Base-by-base conservation (phyloP, 768 basidiomycete species). In the Russula brevipes region DNA sequence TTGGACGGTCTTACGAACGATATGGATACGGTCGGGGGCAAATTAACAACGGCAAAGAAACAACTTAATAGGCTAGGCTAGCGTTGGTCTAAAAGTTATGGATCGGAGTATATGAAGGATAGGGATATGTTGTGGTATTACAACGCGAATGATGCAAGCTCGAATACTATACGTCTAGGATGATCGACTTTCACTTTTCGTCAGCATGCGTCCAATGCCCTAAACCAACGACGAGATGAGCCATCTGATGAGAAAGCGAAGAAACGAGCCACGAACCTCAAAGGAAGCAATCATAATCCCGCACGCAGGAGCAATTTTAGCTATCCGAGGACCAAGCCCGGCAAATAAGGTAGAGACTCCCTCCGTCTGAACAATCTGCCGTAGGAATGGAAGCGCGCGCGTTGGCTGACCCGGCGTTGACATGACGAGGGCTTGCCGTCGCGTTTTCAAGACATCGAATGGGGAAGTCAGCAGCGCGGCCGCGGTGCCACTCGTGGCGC, bases 241-340 rank as follows among this genome's bases (percentile, higher is more conserved):
- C 8, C 10, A 3, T 51, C 31, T 39, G 41, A 74, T 61, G 30
- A 33, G 41, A 61, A 12, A 60, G 31, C 30, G 39, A 60, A 57
- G 17, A 61, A 56, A n/a, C 41, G 57, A 44, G 19, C 30, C 49
- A 24, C 75, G 36, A 68, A 86, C 94, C 85, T 98, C 95, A 72
- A 88, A 98, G 73, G 88, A 94, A 60, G 91, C 85, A 72, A 98
- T 97, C 96, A 98, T 98, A 68, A 99, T 88, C 30, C 96, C 96
- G 74, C 97, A 99, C 46, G 96, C 97, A 44, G 97, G 97, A 11
- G 93, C 93, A 66, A 97, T 96, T 75, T 98, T 99, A 47, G 86
- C 93, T 57, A 95, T 85, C 44, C 97, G 86, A 55, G 96, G 96
- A 8, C 86, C 74, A 45, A 93, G 76, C 0, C 97, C 97, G 39